phyloP scores from a whole-genome alignment of 129 eudicot species.

The Tagetes patula region DNA sequence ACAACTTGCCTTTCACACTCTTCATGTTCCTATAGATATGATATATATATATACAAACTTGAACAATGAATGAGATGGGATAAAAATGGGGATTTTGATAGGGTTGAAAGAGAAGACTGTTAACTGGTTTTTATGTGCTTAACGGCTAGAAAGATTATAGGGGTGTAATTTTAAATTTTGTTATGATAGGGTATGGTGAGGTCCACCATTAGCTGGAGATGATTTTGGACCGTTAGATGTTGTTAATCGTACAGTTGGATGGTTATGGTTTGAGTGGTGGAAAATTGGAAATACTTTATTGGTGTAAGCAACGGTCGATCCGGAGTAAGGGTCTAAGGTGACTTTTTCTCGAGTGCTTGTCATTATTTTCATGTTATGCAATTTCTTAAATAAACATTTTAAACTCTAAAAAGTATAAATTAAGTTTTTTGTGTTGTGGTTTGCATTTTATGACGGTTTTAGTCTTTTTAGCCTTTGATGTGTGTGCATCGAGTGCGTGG shows the following conservation, averaged over 20 bases:
- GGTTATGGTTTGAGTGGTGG: conserved; percentile 7
- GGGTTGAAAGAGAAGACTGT: conserved; percentile 20
- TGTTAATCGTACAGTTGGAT: not conserved
- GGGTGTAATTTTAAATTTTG: conserved; percentile 39
- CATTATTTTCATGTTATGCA: not conserved
- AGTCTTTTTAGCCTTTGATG: no score
- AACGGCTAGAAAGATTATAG: conserved; percentile 59
- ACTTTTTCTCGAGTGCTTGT: conserved; percentile 22
- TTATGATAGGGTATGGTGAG: conserved; percentile 39
- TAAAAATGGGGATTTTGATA: conserved; percentile 19
- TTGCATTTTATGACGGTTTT: no score
- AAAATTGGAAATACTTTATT: conserved; percentile 4
- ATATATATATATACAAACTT: conserved; percentile 14
- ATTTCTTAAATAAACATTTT: not conserved
- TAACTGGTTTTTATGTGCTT: conserved; percentile 27
- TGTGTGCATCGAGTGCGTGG: no score
- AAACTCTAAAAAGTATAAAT: no score
- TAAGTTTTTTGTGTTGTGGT: no score
- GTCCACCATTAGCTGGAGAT: conserved; percentile 30
- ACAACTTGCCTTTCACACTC: conserved; percentile 71
- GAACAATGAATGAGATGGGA: conserved; percentile 8
- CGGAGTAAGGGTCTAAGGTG: conserved; percentile 11
- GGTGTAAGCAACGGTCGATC: conserved; percentile 37
- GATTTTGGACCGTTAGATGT: conserved; percentile 26
- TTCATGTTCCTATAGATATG: conserved; percentile 36